Evolutionary conservation across 805 yeast genomes (phyloP), one percentile per base, ranked within the genome.

Genomic region (Candida awuae): DNA sequence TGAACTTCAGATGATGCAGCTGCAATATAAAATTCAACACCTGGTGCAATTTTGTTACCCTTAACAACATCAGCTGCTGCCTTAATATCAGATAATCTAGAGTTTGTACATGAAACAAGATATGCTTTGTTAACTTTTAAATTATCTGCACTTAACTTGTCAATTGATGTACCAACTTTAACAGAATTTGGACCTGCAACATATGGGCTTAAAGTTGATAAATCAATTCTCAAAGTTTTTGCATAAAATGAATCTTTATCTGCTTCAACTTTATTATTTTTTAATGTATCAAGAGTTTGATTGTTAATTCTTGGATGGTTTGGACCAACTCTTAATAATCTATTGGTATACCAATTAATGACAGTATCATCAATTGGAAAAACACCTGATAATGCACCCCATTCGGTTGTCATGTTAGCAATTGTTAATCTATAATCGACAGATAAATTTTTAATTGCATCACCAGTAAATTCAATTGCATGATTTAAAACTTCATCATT

Each of bases 161-260:
- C 65, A 39, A 90, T 71, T 0, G 97, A 73, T 54, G 70, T 85
- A 20, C 95, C 80, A 22, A 92, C 73, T 66, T 92, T 92, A 55
- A 92, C 99, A 14, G 96, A 85, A 68, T 92, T 92, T 48, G 99
- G 99, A 15, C 99, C 99, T 0, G 96, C 84, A 15, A 90, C 77
- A 58, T 79, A 83, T 22, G 97, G 97, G 12, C 94, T 75, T 47
- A 92, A 68, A 4, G 94, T 74, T 8, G 77, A 63, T 41, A 92
- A 69, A 56, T 92, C 97, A 27, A 92, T 72, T 3, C 75, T 75
- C 51, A 92, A 71, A 51, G 83, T 84, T 66, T 92, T 92, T 33
- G 96, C 96, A 57, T 92, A 92, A 39, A 60, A 69, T 4, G 97
- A 90, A 62, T 82, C 92, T 2, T 63, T 23, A 56, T 88, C 97